Conservation (phyloP, 352 stramenopile genomes). For the Phytopythium litorale region DNA sequence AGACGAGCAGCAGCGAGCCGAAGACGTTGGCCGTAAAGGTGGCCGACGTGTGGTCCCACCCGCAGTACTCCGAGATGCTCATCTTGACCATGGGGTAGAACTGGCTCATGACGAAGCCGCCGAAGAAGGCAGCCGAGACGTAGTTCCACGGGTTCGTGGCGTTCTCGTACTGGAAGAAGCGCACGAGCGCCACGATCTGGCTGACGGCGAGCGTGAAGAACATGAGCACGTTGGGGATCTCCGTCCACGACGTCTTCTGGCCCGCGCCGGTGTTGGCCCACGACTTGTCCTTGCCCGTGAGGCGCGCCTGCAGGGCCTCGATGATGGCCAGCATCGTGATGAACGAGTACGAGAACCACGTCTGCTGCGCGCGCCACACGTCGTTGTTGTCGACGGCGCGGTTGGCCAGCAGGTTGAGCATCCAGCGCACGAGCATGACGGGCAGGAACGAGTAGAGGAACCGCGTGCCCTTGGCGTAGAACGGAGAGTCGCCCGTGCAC, state of each 20-base stretch:
- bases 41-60: conserved; percentile 81
- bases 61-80: conserved; percentile 89
- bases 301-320: conserved; percentile 68
- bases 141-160: conserved; percentile 87
- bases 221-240: conserved; percentile 87
- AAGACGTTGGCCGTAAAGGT: conserved; percentile 86
- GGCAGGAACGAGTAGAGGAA: conserved; percentile 89
- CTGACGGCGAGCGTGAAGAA: conserved; percentile 83
- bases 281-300: conserved; percentile 84
- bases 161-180: conserved; percentile 89
- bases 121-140: conserved; percentile 87
- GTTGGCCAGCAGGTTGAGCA: conserved; percentile 84
- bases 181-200: conserved; percentile 72
- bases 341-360: conserved; percentile 90
- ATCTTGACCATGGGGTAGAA: conserved; percentile 91
- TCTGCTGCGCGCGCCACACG: conserved; percentile 87
- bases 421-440: conserved; percentile 70
- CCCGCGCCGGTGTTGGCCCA: conserved; percentile 89
- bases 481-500: conserved; percentile 77
- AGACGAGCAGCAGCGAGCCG: conserved; percentile 75
- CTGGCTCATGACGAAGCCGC: conserved; percentile 83
- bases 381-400: conserved; percentile 88
- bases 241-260: conserved; percentile 85
- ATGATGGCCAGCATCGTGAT: conserved; percentile 85
- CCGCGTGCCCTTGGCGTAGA: conserved; percentile 76